Conservation (phyloP, 495 filamentous ascomycete species). For the Hyaloscypha finlandica region DNA sequence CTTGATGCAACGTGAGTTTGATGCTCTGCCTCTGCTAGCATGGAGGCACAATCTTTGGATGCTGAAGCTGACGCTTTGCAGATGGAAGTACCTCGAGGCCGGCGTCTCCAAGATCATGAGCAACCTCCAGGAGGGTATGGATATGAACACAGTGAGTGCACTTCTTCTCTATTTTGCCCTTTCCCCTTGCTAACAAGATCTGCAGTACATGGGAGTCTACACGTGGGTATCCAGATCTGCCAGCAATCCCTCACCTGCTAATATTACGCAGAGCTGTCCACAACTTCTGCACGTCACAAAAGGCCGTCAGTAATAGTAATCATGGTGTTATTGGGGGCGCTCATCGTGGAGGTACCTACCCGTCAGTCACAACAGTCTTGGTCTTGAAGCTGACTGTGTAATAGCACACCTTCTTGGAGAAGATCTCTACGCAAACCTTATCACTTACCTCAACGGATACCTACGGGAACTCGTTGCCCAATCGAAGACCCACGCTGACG, state of each 20-base stretch:
- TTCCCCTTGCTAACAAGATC: conserved; percentile 15
- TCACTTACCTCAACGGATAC: conserved; percentile 77
- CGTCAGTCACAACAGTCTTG: conserved; percentile 34
- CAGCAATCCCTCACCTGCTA: conserved; percentile 24
- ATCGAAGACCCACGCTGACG: conserved; percentile 78
- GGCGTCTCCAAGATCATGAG: conserved; percentile 93
- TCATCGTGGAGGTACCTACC: conserved; percentile 75
- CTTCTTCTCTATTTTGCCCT: background rate
- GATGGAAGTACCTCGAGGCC: conserved; percentile 85
- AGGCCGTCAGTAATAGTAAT: conserved; percentile 62
- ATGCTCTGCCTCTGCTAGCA: conserved; percentile 49
- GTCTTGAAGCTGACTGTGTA: background rate
- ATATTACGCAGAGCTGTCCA: conserved; percentile 75
- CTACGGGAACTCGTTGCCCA: conserved; percentile 64
- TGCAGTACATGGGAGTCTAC: conserved; percentile 95
- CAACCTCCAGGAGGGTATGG: conserved; percentile 85
- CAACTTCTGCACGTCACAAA: conserved; percentile 99
- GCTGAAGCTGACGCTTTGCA: conserved; percentile 36
- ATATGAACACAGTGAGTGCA: conserved; percentile 77
- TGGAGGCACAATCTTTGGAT: background rate
- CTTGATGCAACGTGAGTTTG: conserved; percentile 74
- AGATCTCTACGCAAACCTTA: conserved; percentile 91
- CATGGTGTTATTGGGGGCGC: conserved; percentile 50
- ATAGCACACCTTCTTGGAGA: conserved; percentile 88
- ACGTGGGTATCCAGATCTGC: conserved; percentile 58